Base-by-base conservation (phyloP, 768 basidiomycete genomes). In the Termitomyces sp. region DNA sequence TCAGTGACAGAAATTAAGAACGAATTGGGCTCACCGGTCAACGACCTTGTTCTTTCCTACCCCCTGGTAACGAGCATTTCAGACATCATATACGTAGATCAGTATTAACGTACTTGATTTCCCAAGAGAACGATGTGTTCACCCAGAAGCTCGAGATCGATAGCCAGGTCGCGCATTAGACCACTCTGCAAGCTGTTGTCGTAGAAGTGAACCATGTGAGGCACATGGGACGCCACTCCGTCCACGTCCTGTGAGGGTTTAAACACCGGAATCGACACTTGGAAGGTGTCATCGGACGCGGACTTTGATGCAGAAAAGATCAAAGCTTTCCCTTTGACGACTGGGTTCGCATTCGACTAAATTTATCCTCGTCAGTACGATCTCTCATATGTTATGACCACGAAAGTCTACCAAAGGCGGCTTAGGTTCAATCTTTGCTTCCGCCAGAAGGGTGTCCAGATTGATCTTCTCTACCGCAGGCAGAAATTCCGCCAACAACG, bases 21-120 rank as follows among this genome's bases (percentile, higher is more conserved):
- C 1, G 16, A 30, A 54, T 16, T 18, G 28, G 4, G 67, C 77
- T 61, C 44, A 81, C 80, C 83, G 70, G 66, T 87, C 86, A 24
- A 87, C 74, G 45, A 87, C 78, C 69, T 86, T 86, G 66, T 87
- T 87, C 75, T 86, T 87, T 16, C 86, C 86, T 13, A 87, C 86
- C 38, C 86, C 86, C 79, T 84, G 55, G 9, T 33, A 24, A 14
- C 35, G 1, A 33, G 7, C 13, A 43, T 18, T 33, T 47, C 20
- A 61, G 10, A 30, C 3, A 18, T 3, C 9, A 22, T 26, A 24
- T 33, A 10, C 9, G 7, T 30, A 33, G 8, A 12, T n/a, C 5
- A 26, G 54, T 28, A 13, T 35, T 18, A 22, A 64, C 71, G 20
- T 58, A 83, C 84, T 76, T 87, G 86, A 64, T 88, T 88, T 20